Conservation (phyloP, 2,329 filamentous ascomycete species). For the Ilyonectria mors-panacis region DNA sequence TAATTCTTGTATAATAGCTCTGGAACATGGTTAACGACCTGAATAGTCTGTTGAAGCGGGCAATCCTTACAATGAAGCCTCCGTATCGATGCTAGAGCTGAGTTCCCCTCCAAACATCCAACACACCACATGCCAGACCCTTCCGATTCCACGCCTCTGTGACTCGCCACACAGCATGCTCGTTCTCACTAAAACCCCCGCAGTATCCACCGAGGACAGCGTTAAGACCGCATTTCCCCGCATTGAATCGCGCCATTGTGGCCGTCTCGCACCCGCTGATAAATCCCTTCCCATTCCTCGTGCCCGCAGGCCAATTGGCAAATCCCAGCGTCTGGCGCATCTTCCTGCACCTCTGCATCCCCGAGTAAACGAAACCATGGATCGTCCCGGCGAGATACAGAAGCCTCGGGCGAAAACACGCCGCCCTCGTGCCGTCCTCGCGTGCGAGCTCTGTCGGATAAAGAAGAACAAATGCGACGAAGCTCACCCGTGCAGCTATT, state of each 20-base stretch:
- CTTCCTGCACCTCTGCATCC: too few species aligned
- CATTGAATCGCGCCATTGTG: not conserved
- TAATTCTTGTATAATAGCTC: too few species aligned
- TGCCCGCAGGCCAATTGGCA: not conserved
- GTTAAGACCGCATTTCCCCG: not conserved
- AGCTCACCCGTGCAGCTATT: conserved; percentile 52
- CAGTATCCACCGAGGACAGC: not conserved
- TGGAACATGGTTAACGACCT: too few species aligned
- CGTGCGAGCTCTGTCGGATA: conserved; percentile 61
- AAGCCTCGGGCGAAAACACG: conserved; percentile 22
- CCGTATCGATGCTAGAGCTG: too few species aligned
- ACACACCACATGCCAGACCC: too few species aligned
- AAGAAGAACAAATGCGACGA: conserved; percentile 67
- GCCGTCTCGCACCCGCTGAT: not conserved
- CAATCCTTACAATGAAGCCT: too few species aligned
- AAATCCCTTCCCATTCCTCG: not conserved
- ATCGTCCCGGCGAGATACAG: conserved; percentile 13
- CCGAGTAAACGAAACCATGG: not conserved
- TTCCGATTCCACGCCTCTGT: too few species aligned
- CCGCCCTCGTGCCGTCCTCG: conserved; percentile 59
- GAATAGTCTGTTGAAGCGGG: too few species aligned
- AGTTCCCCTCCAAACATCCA: too few species aligned
- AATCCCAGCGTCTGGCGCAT: too few species aligned
- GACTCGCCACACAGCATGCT: not conserved
- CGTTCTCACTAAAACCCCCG: not conserved